phyloP scores from a whole-genome alignment of 768 basidiomycete genomes.

The Lactarius deliciosus region DNA sequence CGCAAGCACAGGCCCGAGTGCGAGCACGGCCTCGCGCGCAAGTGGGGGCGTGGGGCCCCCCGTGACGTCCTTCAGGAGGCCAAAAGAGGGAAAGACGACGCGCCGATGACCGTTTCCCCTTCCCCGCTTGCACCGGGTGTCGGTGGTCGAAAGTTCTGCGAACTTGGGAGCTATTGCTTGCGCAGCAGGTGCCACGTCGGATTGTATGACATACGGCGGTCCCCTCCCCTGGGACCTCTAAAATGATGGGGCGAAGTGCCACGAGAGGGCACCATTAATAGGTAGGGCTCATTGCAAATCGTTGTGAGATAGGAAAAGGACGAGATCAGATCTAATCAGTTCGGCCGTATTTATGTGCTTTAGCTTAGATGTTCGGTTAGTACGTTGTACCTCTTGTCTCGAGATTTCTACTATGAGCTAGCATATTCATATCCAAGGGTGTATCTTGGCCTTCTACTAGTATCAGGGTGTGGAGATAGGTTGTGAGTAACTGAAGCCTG shows the following conservation, averaged over 20 bases:
- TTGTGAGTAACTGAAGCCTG: too few relatives aligned
- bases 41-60: background rate
- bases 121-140: background rate
- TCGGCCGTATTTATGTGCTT: background rate
- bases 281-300: too few relatives aligned
- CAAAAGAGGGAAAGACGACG: constrained; percentile 13
- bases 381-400: background rate
- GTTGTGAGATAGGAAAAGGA: background rate
- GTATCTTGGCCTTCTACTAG: too few relatives aligned
- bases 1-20: background rate
- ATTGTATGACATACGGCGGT: background rate
- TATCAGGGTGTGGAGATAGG: too few relatives aligned
- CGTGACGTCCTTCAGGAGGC: constrained; percentile 4
- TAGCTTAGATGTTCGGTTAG: background rate
- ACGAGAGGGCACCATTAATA: too few relatives aligned
- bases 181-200: background rate
- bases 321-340: background rate
- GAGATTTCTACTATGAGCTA: background rate
- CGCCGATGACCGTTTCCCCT: background rate
- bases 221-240: background rate
- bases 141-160: too few relatives aligned
- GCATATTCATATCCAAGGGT: too few relatives aligned
- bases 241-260: background rate
- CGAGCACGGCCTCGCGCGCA: background rate
- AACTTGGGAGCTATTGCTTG: too few relatives aligned